Evolutionary conservation across 768 basidiomycete genomes (phyloP).

Genomic region (Mycena filopes): DNA sequence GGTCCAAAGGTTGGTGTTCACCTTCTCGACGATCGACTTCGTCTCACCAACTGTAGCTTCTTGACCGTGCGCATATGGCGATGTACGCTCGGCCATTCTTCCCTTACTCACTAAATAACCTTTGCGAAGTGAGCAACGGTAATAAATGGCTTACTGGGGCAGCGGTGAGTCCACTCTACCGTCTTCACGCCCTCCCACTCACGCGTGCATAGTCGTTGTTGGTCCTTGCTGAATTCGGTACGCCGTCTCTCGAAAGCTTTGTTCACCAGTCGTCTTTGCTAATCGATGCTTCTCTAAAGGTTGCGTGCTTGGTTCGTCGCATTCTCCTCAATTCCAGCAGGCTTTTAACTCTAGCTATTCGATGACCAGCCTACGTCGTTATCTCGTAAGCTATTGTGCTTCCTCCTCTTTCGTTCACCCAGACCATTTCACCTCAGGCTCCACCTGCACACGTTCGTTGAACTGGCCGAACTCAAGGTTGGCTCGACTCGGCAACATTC

Average conservation of each 20-base stretch:
- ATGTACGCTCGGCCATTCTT: constrained; percentile 44
- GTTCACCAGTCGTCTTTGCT: not conserved
- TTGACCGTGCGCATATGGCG: constrained; percentile 56
- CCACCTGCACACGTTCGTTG: constrained; percentile 44
- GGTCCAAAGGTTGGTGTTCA: constrained; percentile 54
- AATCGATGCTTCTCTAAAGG: constrained; percentile 28
- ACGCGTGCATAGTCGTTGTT: constrained; percentile 39
- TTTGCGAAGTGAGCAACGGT: constrained; percentile 53
- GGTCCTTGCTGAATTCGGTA: constrained; percentile 55
- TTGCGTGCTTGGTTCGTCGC: constrained; percentile 36
- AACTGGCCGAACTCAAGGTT: constrained; percentile 52
- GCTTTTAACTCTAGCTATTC: constrained; percentile 20
- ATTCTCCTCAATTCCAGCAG: not conserved
- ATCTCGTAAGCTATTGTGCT: constrained; percentile 44
- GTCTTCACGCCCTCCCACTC: not conserved
- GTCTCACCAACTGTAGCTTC: constrained; percentile 46
- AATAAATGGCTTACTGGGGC: constrained; percentile 46
- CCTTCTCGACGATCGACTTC: constrained; percentile 12
- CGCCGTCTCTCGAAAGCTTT: not conserved
- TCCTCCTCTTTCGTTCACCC: not conserved
- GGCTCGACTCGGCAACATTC: not conserved
- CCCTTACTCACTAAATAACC: not conserved
- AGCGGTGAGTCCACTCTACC: constrained; percentile 42
- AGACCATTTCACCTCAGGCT: constrained; percentile 35
- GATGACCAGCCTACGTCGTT: constrained; percentile 45